A percentile compares a stretch with the other conserved stretches of the same genome.
These are phyloP conservation scores for Trichoderma sp. DNA, from an alignment of 2,329 filamentous ascomycete species.

Conservation along the genomic window DNA sequence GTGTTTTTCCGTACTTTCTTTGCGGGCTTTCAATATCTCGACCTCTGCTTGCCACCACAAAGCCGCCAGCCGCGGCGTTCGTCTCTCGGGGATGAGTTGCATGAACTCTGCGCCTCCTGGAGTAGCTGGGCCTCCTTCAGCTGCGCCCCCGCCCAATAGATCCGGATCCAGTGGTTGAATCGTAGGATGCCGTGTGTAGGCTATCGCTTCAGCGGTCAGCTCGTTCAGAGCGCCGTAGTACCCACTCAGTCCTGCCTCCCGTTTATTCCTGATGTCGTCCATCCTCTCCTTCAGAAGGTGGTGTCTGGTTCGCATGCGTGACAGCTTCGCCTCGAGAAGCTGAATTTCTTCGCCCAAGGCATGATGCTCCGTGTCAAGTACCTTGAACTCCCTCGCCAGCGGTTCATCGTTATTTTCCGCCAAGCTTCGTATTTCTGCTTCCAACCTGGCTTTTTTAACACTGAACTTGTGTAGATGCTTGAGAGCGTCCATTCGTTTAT, in stretches of 20 bases:
- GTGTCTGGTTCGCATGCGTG: conserved; percentile 60
- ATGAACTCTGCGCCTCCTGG: conserved; percentile 57
- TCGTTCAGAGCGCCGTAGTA: conserved; percentile 68
- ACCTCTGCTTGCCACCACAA: conserved; percentile 71
- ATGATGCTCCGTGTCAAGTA: conserved; percentile 57
- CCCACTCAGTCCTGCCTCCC: conserved; percentile 71
- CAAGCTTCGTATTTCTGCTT: conserved; percentile 54
- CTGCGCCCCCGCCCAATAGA: conserved; percentile 36
- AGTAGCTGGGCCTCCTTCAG: conserved; percentile 31
- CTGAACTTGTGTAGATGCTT: conserved; percentile 57
- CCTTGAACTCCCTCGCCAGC: conserved; percentile 61
- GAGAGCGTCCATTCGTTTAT: conserved; percentile 59
- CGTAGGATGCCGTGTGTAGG: conserved; percentile 60
- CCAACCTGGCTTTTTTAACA: conserved; percentile 52
- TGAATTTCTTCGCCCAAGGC: conserved; percentile 63
- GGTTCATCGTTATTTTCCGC: conserved; percentile 59
- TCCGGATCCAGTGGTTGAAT: conserved; percentile 55
- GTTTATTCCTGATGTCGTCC: conserved; percentile 62
- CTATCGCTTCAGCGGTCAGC: conserved; percentile 62
- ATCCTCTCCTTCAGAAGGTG: conserved; percentile 62
- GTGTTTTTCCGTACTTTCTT: conserved; percentile 60
- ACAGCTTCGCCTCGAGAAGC: conserved; percentile 64
- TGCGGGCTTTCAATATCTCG: conserved; percentile 55
- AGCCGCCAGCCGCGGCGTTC: conserved; percentile 70
- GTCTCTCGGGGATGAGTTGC: conserved; percentile 61